Evolutionary conservation across 2,329 filamentous ascomycete genomes (phyloP), one percentile per base, ranked within the genome.

Genomic region (Lasiodiplodia hormozganensis): DNA sequence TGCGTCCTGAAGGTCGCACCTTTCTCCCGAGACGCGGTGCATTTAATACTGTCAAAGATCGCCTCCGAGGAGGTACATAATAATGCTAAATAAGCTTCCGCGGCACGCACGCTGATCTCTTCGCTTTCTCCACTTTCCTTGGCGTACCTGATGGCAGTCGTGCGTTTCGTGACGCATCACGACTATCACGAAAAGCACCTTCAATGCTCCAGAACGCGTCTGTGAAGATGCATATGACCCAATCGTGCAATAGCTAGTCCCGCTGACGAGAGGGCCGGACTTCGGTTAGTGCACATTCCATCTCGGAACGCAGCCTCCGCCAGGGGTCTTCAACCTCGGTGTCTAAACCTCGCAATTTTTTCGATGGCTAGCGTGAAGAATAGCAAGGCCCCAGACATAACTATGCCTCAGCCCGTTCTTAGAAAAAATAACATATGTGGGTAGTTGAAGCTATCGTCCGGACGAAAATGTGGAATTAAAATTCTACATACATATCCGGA

Each of bases 1-100:
- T 47, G 18, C n/a, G 18, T 47, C 43, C n/a, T n/a, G 43, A 47
- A 47, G 18, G 18, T 47, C 43, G 18, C 43, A 11, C 43, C 31
- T 34, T 34, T 38, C 31, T 57, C 10, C 57, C n/a, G 43, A 23
- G 21, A 31, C n/a, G 8, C 25, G 38, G 47, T 36, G 36, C 10
- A 60, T 16, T 36, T 62, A 62, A 62, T 62, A 23, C 23, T 36
- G 28, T 21, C 54, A n/a, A 34, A 47, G 58, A n/a, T n/a, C 38
- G 21, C 28, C 8, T 16, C 49, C 34, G 25, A 34, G 43, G 49
- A 62, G 58, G 40, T 51, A 34, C n/a, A 58, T 40, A 36, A 23
- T 34, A 62, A 62, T 62, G 10, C 57, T 51, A 16, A 51, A 23
- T 21, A 40, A 36, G n/a, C 54, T 23, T 21, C 23, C 18, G 25